Evolutionary conservation across 2,329 filamentous ascomycete species (phyloP).

Genomic region (Trichoderma sp.): DNA sequence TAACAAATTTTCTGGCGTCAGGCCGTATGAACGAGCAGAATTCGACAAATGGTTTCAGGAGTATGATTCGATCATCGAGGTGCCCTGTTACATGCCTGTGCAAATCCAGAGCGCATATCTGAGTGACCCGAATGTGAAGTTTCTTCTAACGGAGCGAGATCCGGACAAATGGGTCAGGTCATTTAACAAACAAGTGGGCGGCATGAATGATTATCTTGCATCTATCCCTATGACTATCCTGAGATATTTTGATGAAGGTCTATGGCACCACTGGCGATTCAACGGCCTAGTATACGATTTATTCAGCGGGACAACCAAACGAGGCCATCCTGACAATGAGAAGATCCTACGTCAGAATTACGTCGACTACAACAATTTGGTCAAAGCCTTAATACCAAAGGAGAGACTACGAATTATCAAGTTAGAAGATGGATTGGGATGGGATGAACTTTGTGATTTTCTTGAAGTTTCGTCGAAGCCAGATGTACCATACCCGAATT

Average conservation of each 20-base stretch:
- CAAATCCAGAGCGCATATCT: background rate
- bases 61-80: background rate
- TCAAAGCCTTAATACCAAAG: background rate
- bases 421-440: background rate
- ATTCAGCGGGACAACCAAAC: background rate
- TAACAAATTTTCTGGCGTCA: background rate
- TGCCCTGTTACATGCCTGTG: background rate
- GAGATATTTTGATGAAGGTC: background rate
- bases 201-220: background rate
- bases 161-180: background rate
- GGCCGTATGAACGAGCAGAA: background rate
- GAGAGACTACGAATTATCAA: background rate
- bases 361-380: background rate
- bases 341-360: background rate
- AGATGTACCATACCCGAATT: background rate
- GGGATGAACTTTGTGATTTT: background rate
- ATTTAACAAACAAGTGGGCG: background rate
- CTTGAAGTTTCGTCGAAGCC: background rate
- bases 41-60: background rate
- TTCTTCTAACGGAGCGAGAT: background rate
- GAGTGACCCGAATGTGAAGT: background rate
- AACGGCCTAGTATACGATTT: background rate
- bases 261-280: background rate
- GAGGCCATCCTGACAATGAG: background rate
- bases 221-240: background rate